A percentile compares a stretch with the other conserved stretches of the same genome.
Conservation (phyloP, 768 basidiomycete genomes). For the Termitomyces bulborhizus region DNA sequence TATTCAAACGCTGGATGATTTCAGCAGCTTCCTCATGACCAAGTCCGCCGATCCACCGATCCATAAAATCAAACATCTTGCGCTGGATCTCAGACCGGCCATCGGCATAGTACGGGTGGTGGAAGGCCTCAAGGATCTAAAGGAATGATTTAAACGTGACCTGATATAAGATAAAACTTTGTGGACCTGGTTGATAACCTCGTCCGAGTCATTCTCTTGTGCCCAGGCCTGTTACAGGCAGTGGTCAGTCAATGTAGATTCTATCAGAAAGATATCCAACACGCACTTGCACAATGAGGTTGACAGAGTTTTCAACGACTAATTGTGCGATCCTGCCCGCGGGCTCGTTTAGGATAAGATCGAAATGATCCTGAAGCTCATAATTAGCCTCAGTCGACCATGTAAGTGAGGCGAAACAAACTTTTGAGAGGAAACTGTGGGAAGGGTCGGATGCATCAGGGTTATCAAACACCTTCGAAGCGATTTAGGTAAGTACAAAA, state of each 20-base stretch:
- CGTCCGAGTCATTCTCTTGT: slow-evolving; percentile 36
- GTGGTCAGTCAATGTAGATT: background rate
- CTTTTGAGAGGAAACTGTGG: slow-evolving; percentile 68
- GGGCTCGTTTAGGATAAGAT: slow-evolving; percentile 65
- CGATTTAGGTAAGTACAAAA: background rate
- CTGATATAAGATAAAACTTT: background rate
- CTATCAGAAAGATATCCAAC: background rate
- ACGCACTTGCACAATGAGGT: slow-evolving; percentile 46
- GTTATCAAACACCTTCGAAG: slow-evolving; percentile 56
- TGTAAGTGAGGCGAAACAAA: slow-evolving; percentile 12
- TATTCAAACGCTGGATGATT: slow-evolving; percentile 45
- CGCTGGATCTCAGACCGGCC: slow-evolving; percentile 49
- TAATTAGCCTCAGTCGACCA: background rate
- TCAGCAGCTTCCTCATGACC: slow-evolving; percentile 35
- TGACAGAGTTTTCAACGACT: slow-evolving; percentile 57
- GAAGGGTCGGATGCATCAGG: slow-evolving; percentile 60
- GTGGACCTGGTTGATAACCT: slow-evolving; percentile 36
- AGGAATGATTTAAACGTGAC: background rate
- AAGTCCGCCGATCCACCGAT: slow-evolving; percentile 47
- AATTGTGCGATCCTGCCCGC: slow-evolving; percentile 68
- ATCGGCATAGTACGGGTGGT: slow-evolving; percentile 61
- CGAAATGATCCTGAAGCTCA: slow-evolving; percentile 56
- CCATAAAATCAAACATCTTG: slow-evolving; percentile 52
- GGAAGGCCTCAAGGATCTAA: slow-evolving; percentile 58
- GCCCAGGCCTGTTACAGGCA: slow-evolving; percentile 37